Percentiles rank a stretch among this genome's conserved stretches.
Evolutionary conservation across 1,139 yeast genomes (phyloP).

Genomic region (Lodderomyces oxycetoniae): DNA sequence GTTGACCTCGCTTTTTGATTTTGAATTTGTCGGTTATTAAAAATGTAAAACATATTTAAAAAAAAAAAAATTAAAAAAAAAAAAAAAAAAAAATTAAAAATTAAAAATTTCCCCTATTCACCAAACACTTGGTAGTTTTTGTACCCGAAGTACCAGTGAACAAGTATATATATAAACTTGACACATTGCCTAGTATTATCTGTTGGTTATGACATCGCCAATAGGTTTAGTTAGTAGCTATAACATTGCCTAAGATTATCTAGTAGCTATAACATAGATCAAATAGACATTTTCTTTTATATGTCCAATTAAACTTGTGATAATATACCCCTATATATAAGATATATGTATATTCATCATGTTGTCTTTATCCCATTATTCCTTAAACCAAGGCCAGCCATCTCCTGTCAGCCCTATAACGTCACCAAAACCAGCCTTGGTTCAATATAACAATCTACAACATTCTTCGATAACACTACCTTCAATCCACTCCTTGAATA

Average conservation of each 20-base stretch:
- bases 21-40: neutral
- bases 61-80: neutral
- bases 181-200: no score
- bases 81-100: neutral
- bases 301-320: constrained; percentile 3
- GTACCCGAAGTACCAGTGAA: no score
- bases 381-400: constrained; percentile 7
- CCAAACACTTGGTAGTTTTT: neutral
- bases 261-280: no score
- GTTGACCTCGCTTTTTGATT: no score
- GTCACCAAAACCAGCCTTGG: constrained; percentile 6
- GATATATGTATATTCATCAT: no score
- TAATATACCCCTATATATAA: constrained; percentile 1
- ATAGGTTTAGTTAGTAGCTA: no score
- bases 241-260: no score
- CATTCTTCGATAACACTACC: constrained; percentile 14
- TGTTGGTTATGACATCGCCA: no score
- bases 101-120: neutral
- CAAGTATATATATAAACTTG: no score
- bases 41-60: neutral
- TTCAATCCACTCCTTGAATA: constrained; percentile 16
- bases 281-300: no score
- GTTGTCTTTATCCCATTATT: constrained; percentile 9
- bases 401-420: constrained; percentile 8
- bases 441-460: constrained; percentile 4